Evolutionary conservation across 192 early-diverging fungal species (phyloP).

Genomic region (Entomortierella lignicola): DNA sequence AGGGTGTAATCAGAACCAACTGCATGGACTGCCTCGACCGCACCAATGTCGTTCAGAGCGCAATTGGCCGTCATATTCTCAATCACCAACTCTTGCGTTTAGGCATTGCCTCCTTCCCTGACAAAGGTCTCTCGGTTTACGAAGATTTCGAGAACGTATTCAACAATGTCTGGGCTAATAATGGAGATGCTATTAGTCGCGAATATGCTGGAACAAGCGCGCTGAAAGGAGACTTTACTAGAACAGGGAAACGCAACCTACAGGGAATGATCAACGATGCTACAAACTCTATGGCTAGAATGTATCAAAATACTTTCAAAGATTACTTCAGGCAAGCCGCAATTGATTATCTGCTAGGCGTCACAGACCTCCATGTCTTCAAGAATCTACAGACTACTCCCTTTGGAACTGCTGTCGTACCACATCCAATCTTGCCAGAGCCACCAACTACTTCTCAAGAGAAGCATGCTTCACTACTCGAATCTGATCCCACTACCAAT

Average conservation of each 20-base stretch:
- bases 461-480: neutral
- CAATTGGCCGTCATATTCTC: conserved; percentile 72
- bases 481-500: neutral
- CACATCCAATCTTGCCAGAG: conserved; percentile 25
- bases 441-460: neutral
- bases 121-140: conserved; percentile 72
- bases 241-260: conserved; percentile 81
- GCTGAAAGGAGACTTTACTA: conserved; percentile 82
- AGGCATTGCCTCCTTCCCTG: conserved; percentile 73
- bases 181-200: conserved; percentile 80
- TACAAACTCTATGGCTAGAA: conserved; percentile 77
- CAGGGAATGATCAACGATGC: conserved; percentile 80
- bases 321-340: conserved; percentile 77
- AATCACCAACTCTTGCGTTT: conserved; percentile 75
- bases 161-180: conserved; percentile 84
- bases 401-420: conserved; percentile 43
- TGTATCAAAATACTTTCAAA: conserved; percentile 81
- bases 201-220: conserved; percentile 85
- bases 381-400: conserved; percentile 49
- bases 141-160: conserved; percentile 73
- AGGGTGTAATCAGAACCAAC: conserved; percentile 72
- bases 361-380: conserved; percentile 39
- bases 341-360: conserved; percentile 65
- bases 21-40: conserved; percentile 99
- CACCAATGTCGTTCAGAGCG: conserved; percentile 89